phyloP scores from a whole-genome alignment of 495 filamentous ascomycete species.

The Jackrogersella minutella region DNA sequence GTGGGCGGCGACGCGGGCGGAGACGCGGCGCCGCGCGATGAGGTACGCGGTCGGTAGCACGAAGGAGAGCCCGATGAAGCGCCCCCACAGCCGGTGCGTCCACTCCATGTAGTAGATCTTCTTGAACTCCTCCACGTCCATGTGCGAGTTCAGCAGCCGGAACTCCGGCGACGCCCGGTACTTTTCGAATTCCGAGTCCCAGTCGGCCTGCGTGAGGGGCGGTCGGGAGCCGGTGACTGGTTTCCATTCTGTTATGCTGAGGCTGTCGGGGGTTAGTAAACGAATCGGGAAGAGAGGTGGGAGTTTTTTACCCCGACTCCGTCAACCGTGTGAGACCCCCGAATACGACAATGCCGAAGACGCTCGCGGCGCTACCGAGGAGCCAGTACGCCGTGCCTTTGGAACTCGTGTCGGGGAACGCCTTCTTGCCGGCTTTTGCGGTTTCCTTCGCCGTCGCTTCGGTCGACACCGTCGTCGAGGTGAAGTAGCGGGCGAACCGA shows the following conservation, averaged over 20 bases:
- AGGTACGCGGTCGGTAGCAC: constrained; percentile 89
- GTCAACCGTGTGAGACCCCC: constrained; percentile 92
- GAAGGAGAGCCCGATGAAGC: constrained; percentile 88
- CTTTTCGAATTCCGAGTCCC: constrained; percentile 90
- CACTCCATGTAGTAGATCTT: constrained; percentile 99
- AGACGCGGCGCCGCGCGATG: constrained; percentile 80
- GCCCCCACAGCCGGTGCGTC: constrained; percentile 95
- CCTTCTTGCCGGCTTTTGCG: constrained; percentile 25
- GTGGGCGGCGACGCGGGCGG: constrained; percentile 74
- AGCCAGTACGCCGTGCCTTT: constrained; percentile 91
- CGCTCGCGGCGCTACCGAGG: constrained; percentile 85
- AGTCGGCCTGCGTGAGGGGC: constrained; percentile 75
- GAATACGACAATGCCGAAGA: constrained; percentile 96
- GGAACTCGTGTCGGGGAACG: constrained; percentile 74
- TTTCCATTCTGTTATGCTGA: constrained; percentile 99
- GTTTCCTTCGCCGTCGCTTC: background rate
- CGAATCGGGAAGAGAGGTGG: background rate
- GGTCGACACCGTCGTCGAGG: constrained; percentile 26
- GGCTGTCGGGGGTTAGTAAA: constrained; percentile 54
- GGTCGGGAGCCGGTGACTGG: constrained; percentile 95
- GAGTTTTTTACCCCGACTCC: constrained; percentile 82
- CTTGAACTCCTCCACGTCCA: constrained; percentile 92
- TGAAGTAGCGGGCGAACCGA: constrained; percentile 47
- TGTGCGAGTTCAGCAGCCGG: constrained; percentile 85
- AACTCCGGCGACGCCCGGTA: constrained; percentile 93